These are phyloP conservation scores for Blepharisma undulans DNA, from an alignment of 169 alveolate species.

Conservation along the genomic window DNA sequence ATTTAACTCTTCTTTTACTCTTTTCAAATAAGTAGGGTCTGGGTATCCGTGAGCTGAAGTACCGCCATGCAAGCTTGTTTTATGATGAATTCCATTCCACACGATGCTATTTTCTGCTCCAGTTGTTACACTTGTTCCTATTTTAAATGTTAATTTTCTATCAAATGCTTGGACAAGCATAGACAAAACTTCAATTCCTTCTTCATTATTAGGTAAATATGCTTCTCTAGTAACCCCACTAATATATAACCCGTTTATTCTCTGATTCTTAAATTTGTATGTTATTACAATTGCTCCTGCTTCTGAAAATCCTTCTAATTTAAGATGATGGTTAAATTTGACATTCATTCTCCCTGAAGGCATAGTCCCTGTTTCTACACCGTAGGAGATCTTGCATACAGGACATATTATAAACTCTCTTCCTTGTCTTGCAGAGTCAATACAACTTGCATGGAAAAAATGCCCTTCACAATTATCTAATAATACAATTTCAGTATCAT, in stretches of 20 bases:
- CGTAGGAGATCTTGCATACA: conserved; percentile 82
- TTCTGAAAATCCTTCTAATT: conserved; percentile 61
- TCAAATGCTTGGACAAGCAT: conserved; percentile 80
- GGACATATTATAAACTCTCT: conserved; percentile 73
- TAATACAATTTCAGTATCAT: conserved; percentile 43
- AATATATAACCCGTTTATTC: conserved; percentile 54
- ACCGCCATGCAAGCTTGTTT: conserved; percentile 87
- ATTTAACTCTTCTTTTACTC: conserved; percentile 81
- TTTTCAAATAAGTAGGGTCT: conserved; percentile 81
- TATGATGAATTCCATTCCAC: conserved; percentile 92
- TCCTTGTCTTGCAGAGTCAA: conserved; percentile 37
- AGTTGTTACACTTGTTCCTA: conserved; percentile 90
- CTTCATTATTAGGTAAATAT: conserved; percentile 84
- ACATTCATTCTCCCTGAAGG: conserved; percentile 68
- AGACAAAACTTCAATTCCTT: conserved; percentile 80
- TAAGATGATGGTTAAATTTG: background rate
- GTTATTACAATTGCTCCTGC: conserved; percentile 58
- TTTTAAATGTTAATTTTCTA: conserved; percentile 84
- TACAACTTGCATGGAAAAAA: conserved; percentile 78
- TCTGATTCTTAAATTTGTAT: conserved; percentile 60
- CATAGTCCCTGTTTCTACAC: conserved; percentile 78
- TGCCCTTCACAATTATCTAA: conserved; percentile 75
- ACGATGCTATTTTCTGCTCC: conserved; percentile 81
- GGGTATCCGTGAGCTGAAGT: conserved; percentile 84
- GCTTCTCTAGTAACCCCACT: conserved; percentile 82